These are phyloP conservation scores for Corylus avellana DNA, from an alignment of 306 rosid genomes.

Conservation along the genomic window DNA sequence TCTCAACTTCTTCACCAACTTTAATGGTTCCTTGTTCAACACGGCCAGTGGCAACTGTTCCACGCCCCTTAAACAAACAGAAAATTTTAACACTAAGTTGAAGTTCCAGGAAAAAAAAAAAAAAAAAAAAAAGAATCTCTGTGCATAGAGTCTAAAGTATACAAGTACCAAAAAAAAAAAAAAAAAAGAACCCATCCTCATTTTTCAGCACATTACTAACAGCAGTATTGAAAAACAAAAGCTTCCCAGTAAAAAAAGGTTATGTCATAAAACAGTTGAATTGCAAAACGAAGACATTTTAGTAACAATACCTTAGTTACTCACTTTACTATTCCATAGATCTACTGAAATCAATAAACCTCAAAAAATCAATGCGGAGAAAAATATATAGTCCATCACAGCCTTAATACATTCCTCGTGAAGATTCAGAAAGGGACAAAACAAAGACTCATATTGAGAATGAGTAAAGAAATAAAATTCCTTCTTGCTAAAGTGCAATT, in stretches of 20 bases:
- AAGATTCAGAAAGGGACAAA: neutral
- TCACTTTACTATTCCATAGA: neutral
- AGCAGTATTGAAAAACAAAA: neutral
- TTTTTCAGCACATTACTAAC: neutral
- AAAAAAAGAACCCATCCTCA: neutral
- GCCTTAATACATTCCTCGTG: neutral
- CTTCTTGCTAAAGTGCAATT: neutral
- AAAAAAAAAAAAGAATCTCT: neutral
- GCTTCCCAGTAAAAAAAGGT: neutral
- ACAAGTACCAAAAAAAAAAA: conserved; percentile 18
- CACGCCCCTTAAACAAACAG: conserved; percentile 77
- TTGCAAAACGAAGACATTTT: neutral
- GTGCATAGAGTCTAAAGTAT: neutral
- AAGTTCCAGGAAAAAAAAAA: conserved; percentile 7
- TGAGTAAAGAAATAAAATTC: neutral
- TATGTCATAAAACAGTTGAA: neutral
- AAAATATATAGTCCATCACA: neutral
- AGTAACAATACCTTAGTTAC: neutral
- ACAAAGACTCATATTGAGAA: neutral
- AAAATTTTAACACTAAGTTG: conserved; percentile 15
- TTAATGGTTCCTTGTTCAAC: conserved; percentile 87
- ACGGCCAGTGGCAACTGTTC: conserved; percentile 98
- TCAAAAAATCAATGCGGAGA: neutral
- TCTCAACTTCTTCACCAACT: conserved; percentile 97
- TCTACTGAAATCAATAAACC: neutral